phyloP scores from a whole-genome alignment of 345 rosid genomes.

The Sisymbrium irio region DNA sequence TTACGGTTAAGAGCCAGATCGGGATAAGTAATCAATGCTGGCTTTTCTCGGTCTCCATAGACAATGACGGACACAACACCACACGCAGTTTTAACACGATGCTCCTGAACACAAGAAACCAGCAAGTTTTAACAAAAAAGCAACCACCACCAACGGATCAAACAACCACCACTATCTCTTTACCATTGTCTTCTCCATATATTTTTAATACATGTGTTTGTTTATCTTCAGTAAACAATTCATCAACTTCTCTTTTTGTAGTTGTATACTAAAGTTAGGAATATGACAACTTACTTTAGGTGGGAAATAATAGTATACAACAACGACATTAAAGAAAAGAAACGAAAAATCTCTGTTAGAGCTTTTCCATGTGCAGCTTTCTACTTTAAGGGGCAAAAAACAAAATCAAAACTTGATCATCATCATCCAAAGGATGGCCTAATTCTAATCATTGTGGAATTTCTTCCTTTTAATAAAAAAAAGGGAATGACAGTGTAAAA shows the following conservation, averaged over 20 bases:
- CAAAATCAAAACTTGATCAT: slow-evolving; percentile 33
- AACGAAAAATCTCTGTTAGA: slow-evolving; percentile 33
- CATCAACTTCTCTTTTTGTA: slow-evolving; percentile 18
- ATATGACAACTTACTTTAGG: slow-evolving; percentile 32
- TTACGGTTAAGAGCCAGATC: slow-evolving; percentile 83
- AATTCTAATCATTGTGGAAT: slow-evolving; percentile 45
- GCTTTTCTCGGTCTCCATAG: slow-evolving; percentile 80
- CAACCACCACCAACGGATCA: not conserved
- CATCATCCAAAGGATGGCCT: slow-evolving; percentile 28
- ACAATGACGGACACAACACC: slow-evolving; percentile 87
- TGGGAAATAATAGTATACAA: slow-evolving; percentile 20
- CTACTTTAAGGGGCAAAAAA: slow-evolving; percentile 17
- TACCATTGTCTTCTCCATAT: slow-evolving; percentile 31
- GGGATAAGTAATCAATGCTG: slow-evolving; percentile 84
- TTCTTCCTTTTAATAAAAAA: not conserved
- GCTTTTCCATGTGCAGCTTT: slow-evolving; percentile 57
- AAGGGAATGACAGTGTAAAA: slow-evolving; percentile 46
- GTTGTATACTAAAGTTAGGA: slow-evolving; percentile 15
- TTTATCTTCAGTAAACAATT: slow-evolving; percentile 19
- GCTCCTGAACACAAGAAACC: slow-evolving; percentile 55
- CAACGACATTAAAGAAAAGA: slow-evolving; percentile 1
- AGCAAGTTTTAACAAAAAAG: not conserved
- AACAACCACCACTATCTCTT: slow-evolving; percentile 7
- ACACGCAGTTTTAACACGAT: slow-evolving; percentile 61
- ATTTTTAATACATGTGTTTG: slow-evolving; percentile 6